Percentiles rank a stretch among this genome's conserved stretches.
phyloP scores from a whole-genome alignment of 305 asterid species.

The Withania somnifera region DNA sequence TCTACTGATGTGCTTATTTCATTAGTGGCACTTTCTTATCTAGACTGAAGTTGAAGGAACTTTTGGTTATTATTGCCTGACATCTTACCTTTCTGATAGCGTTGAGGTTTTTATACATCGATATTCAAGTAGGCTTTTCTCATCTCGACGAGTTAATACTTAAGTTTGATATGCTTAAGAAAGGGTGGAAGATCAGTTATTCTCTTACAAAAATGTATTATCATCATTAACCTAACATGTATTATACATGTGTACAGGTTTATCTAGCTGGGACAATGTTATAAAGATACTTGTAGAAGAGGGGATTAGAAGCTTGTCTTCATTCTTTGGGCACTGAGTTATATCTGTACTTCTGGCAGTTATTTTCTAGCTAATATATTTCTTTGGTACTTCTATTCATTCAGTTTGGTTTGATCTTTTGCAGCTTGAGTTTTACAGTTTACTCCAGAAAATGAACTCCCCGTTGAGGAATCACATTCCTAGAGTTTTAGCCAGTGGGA shows the following conservation, averaged over 20 bases:
- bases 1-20: not conserved
- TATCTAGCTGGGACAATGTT: slow-evolving; percentile 62
- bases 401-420: slow-evolving; percentile 7
- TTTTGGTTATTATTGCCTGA: not conserved
- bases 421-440: slow-evolving; percentile 80
- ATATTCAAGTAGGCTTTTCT: not conserved
- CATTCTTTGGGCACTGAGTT: slow-evolving; percentile 95
- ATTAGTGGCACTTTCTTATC: not conserved
- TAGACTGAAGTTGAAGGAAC: not conserved
- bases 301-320: slow-evolving; percentile 72
- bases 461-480: slow-evolving; percentile 70
- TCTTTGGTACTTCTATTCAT: slow-evolving; percentile 3
- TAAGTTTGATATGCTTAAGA: not conserved
- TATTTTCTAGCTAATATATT: not conserved
- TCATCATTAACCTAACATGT: not conserved
- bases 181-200: not conserved
- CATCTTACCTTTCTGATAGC: not conserved
- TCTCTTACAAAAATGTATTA: not conserved
- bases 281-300: slow-evolving; percentile 79
- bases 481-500: slow-evolving; percentile 69
- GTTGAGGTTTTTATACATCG: not conserved
- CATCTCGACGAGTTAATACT: not conserved
- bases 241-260: slow-evolving; percentile 39
- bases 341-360: slow-evolving; percentile 11
- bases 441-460: slow-evolving; percentile 41